These are phyloP conservation scores for Apiotrichum mycotoxinovorans DNA, from an alignment of 1,284 basidiomycete genomes.

Conservation along the genomic window DNA sequence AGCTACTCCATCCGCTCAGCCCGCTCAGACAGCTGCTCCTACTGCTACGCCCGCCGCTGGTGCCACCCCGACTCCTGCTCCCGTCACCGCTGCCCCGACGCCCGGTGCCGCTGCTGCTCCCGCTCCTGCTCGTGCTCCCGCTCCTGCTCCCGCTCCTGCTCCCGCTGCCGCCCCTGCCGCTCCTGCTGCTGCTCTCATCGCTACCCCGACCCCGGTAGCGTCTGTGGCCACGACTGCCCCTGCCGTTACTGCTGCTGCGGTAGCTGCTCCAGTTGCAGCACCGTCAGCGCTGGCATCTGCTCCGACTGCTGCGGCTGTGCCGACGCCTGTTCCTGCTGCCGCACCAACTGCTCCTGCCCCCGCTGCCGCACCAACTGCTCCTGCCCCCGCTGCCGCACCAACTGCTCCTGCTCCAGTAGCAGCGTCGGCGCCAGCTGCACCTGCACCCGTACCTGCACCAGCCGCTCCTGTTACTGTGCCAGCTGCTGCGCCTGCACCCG, in stretches of 20 bases:
- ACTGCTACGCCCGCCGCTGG: constrained; percentile 24
- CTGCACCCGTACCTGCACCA: background rate
- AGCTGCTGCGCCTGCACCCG: too few species aligned
- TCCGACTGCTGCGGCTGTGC: background rate
- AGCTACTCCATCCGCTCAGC: constrained; percentile 20
- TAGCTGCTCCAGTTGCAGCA: background rate
- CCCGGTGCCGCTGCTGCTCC: background rate
- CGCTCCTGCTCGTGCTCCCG: background rate
- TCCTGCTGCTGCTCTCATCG: background rate
- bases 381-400: background rate
- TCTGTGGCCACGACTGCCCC: background rate
- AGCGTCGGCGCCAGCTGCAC: background rate
- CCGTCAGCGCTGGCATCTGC: background rate
- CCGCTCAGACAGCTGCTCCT: constrained; percentile 19
- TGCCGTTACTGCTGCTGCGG: background rate
- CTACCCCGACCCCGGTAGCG: background rate
- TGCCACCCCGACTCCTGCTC: constrained; percentile 12
- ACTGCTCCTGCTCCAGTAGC: background rate
- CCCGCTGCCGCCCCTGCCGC: background rate
- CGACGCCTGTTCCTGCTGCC: background rate
- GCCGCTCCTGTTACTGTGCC: background rate
- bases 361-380: too few species aligned
- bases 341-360: background rate
- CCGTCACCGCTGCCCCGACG: constrained; percentile 2
- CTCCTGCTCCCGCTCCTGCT: background rate